Base-by-base conservation (phyloP, 495 filamentous ascomycete genomes). In the Podospora anserina region DNA sequence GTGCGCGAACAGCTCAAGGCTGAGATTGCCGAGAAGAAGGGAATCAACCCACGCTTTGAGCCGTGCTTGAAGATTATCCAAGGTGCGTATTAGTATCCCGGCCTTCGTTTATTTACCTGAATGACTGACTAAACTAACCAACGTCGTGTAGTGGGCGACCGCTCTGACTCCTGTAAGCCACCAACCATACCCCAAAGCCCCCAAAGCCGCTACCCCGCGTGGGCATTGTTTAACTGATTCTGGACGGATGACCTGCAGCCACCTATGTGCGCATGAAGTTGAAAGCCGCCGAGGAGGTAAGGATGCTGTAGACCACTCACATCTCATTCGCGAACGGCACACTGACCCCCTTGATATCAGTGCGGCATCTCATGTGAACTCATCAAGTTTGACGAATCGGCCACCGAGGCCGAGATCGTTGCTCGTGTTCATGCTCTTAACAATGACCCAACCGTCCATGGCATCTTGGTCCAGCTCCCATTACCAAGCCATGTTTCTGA, bases 201-300 rank as follows among this genome's bases (percentile, higher is more conserved):
- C 23, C 23, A 23, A 23, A 23, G 62, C 62, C 67, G 61, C 61
- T 62, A 55, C 59, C 27, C 18, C 63, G 32, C 63, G 56, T n/a
- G 39, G 39, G 15, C 39, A 49, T 49, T 32, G 30, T 32, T 49
- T 49, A 49, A 80, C 75, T 64, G 70, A 74, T 65, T 53, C 57
- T 34, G 30, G 59, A 61, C 61, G 18, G 56, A 64, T 71, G 61
- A 62, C 58, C 72, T 70, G 61, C 74, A 95, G 91, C 90, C 77
- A 98, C 95, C 54, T 99, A 99, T 91, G 94, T 99, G 78, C 92
- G 93, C 81, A 99, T 99, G 95, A 99, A 99, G 82, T 79, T 97
- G 74, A 98, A 97, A 84, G 95, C 95, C 66, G 95, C 95, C 32
- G 86, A 94, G 78, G 94, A 99, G 86, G 92, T 94, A 82, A 63